phyloP scores from a whole-genome alignment of 257 asterid genomes.

The Lithospermum erythrorhizon region DNA sequence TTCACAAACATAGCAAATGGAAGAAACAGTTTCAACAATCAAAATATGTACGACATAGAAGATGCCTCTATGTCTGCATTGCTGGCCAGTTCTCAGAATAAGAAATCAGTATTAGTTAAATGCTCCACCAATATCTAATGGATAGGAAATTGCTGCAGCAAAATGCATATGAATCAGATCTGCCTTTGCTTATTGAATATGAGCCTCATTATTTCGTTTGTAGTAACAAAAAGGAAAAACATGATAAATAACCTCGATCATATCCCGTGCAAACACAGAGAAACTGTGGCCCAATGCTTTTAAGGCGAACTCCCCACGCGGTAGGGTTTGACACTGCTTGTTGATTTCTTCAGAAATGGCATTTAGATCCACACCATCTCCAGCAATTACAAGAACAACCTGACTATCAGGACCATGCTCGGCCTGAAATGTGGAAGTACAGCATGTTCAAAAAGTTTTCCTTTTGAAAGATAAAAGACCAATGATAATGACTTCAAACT shows the following conservation, averaged over 20 bases:
- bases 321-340: constrained; percentile 77
- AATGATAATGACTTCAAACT: no score
- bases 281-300: constrained; percentile 91
- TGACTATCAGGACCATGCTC: constrained; percentile 99
- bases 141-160: background rate
- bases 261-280: constrained; percentile 67
- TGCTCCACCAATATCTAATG: no score
- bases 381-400: constrained; percentile 87
- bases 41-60: no score
- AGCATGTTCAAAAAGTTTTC: no score
- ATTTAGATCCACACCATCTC: constrained; percentile 62
- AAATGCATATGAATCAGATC: background rate
- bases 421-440: constrained; percentile 46
- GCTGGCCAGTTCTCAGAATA: no score
- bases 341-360: constrained; percentile 61
- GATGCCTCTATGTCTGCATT: no score
- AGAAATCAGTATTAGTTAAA: no score
- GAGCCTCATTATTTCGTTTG: no score
- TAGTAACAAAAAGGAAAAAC: no score
- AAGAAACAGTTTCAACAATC: no score
- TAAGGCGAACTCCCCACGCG: constrained; percentile 75
- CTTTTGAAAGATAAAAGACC: no score
- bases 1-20: no score
- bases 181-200: background rate
- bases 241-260: constrained; percentile 62